phyloP scores from a whole-genome alignment of 2,329 filamentous ascomycete species.

The Colletotrichum costaricense region DNA sequence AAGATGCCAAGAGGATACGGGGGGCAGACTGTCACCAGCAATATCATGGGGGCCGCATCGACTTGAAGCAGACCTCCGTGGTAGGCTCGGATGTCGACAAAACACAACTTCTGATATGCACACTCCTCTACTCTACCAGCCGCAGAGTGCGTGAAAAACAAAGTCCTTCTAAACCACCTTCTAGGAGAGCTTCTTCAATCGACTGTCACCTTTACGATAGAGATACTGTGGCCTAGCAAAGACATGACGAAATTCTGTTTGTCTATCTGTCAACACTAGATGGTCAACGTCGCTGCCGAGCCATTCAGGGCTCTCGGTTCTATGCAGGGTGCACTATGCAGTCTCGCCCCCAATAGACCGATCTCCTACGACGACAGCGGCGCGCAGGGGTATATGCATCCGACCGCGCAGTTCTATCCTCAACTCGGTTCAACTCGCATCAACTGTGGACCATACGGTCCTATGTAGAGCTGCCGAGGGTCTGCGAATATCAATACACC shows the following conservation, averaged over 20 bases:
- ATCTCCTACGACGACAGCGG: slow-evolving; percentile 20
- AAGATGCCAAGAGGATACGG: not conserved
- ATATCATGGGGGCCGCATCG: not conserved
- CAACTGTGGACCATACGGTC: slow-evolving; percentile 19
- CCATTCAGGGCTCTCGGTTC: slow-evolving; percentile 10
- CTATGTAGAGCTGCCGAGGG: not conserved
- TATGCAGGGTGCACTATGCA: slow-evolving; percentile 21
- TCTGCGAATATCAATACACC: not conserved
- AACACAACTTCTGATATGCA: not conserved
- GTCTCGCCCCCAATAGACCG: slow-evolving; percentile 18
- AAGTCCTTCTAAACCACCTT: not conserved
- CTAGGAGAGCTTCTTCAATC: not conserved
- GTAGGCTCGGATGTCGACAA: slow-evolving; percentile 6
- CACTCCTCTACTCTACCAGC: slow-evolving; percentile 26
- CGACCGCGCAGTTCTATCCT: slow-evolving; percentile 29
- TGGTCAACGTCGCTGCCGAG: not conserved
- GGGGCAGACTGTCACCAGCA: no score
- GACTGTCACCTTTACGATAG: not conserved
- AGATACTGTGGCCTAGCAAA: slow-evolving; percentile 17
- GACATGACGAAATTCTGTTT: slow-evolving; percentile 34
- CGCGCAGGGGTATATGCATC: slow-evolving; percentile 22
- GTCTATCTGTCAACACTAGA: slow-evolving; percentile 7
- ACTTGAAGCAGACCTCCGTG: slow-evolving; percentile 15
- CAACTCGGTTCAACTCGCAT: slow-evolving; percentile 26
- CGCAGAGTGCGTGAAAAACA: not conserved